These are phyloP conservation scores for Periconia macrospinosa DNA, from an alignment of 2,329 filamentous ascomycete genomes.

Conservation along the genomic window DNA sequence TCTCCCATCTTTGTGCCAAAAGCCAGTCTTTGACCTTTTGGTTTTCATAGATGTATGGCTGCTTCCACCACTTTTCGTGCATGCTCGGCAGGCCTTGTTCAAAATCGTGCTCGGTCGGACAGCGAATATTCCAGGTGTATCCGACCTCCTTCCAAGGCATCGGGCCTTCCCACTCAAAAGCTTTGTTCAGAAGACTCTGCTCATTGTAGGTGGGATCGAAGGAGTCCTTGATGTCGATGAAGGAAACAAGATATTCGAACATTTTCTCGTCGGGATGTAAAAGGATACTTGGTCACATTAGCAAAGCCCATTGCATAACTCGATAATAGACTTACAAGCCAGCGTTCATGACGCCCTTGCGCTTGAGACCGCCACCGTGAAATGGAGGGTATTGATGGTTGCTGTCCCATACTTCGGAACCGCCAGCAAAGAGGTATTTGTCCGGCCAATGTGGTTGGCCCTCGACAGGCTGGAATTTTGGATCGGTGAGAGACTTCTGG, in stretches of 20 bases:
- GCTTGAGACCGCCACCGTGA: constrained; percentile 30
- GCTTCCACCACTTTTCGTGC: constrained; percentile 46
- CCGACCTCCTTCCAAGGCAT: constrained; percentile 46
- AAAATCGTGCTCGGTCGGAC: constrained; percentile 39
- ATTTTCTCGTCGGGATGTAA: constrained; percentile 13
- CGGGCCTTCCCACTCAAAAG: constrained; percentile 38
- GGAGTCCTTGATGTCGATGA: constrained; percentile 29
- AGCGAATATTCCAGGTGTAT: constrained; percentile 44
- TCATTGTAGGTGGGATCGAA: constrained; percentile 40
- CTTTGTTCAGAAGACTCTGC: constrained; percentile 43
- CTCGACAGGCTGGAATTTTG: constrained; percentile 9
- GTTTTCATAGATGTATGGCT: constrained; percentile 25
- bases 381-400: constrained; percentile 40
- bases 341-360: constrained; percentile 37
- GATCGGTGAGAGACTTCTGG: constrained; percentile 12
- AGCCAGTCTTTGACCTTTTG: constrained; percentile 37
- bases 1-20: constrained; percentile 39
- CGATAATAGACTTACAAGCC: constrained; percentile 25
- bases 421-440: constrained; percentile 37
- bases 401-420: constrained; percentile 34
- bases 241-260: constrained; percentile 35
- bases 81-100: constrained; percentile 39
- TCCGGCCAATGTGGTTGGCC: constrained; percentile 31
- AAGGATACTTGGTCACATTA: neutral
- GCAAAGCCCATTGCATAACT: neutral